These are phyloP conservation scores for Leptodermis oblonga DNA, from an alignment of 257 asterid genomes.

Conservation along the genomic window DNA sequence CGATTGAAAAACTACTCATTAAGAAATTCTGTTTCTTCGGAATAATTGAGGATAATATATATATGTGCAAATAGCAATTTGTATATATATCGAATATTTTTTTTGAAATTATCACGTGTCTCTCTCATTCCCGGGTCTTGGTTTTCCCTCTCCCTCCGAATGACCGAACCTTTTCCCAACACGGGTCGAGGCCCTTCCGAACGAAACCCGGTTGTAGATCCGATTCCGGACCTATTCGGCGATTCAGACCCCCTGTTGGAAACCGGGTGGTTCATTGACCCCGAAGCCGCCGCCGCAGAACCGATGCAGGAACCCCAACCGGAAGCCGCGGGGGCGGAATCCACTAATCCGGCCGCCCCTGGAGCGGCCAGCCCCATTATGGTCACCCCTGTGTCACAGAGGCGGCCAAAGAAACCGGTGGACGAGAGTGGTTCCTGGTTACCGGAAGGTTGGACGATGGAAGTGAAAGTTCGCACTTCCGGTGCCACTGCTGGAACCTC, in stretches of 20 bases:
- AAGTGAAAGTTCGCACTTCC: conserved; percentile 28
- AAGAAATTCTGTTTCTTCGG: no score
- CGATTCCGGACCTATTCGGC: conserved; percentile 8
- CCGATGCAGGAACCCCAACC: background rate
- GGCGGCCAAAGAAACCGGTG: conserved; percentile 11
- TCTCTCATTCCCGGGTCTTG: background rate
- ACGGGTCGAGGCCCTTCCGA: conserved; percentile 7
- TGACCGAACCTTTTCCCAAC: conserved; percentile 13
- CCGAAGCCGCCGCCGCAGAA: background rate
- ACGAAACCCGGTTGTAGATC: background rate
- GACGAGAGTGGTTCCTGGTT: conserved; percentile 32
- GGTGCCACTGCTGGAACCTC: conserved; percentile 39
- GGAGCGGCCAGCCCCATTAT: background rate
- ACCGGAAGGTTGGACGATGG: conserved; percentile 33
- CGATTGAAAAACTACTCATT: no score
- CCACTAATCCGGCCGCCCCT: conserved; percentile 6
- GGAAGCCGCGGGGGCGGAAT: conserved; percentile 5
- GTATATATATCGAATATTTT: background rate
- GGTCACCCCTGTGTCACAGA: conserved; percentile 18
- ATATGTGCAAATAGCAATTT: background rate
- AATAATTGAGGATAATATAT: no score
- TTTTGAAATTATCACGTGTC: background rate
- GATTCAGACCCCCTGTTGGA: conserved; percentile 28
- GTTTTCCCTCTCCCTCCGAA: background rate
- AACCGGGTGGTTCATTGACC: conserved; percentile 28